A percentile compares a stretch with the other conserved stretches of the same genome.
Evolutionary conservation across 2,329 filamentous ascomycete genomes (phyloP).

Genomic region (Epichloe sibirici): DNA sequence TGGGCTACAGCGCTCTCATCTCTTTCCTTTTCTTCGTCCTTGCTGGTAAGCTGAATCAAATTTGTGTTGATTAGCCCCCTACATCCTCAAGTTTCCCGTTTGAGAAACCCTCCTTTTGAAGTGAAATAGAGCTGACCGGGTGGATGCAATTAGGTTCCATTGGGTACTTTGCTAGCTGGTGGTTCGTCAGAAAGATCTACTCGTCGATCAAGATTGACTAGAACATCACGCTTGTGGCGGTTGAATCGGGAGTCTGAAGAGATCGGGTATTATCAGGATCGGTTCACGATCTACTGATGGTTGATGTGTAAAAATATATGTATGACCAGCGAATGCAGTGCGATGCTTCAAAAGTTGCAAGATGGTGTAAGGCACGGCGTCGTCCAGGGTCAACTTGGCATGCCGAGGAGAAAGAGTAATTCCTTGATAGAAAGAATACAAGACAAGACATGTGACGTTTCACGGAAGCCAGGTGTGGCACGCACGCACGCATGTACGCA

Average conservation of each 20-base stretch:
- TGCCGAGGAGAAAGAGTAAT: not conserved
- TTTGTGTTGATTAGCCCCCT: slow-evolving; percentile 9
- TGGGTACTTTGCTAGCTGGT: slow-evolving; percentile 89
- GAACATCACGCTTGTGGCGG: slow-evolving; percentile 4
- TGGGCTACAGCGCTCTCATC: slow-evolving; percentile 84
- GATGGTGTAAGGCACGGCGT: not conserved
- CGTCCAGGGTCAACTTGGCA: not conserved
- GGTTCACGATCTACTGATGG: not conserved
- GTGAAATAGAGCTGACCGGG: slow-evolving; percentile 22
- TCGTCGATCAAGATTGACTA: slow-evolving; percentile 96
- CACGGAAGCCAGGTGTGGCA: not conserved
- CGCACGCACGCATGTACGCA: no score
- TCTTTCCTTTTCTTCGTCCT: slow-evolving; percentile 88
- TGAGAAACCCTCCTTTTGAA: slow-evolving; percentile 55
- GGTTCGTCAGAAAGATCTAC: slow-evolving; percentile 90
- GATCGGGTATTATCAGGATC: not conserved
- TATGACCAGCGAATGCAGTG: slow-evolving; percentile 18
- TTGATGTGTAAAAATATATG: slow-evolving; percentile 17
- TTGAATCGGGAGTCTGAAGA: not conserved
- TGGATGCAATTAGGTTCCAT: slow-evolving; percentile 58
- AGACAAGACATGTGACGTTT: not conserved
- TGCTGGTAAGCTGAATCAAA: slow-evolving; percentile 53
- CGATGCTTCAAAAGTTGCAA: not conserved
- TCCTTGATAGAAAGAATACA: slow-evolving; percentile 1
- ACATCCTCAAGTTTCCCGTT: no score